Evolutionary conservation across 352 stramenopile genomes (phyloP), one percentile per base, ranked within the genome.

Genomic region (Pythium guiyangense): DNA sequence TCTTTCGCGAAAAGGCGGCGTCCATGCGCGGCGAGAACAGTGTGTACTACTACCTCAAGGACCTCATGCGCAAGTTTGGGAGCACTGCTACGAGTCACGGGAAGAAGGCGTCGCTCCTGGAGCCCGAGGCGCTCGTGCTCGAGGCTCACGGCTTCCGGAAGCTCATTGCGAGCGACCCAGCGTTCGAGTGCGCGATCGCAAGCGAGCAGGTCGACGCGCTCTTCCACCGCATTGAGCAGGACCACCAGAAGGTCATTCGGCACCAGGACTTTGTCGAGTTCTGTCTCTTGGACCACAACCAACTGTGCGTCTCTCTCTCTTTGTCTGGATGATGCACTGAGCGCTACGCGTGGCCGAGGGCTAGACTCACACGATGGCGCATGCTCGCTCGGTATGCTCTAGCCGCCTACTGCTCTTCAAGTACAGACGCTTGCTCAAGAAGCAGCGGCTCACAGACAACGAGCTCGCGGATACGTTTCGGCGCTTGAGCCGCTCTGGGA

Each of bases 1-100:
- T 85, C 9, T 93, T 93, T 63, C 80, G 83, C n/a, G 83, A 90
- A 60, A 93, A 91, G 60, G 83, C 83, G 18, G 73, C 80, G 34
- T 90, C 80, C 9, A 90, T 87, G 76, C 82, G 82, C 17, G 83
- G 78, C 10, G 73, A 86, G 57, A 93, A 93, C 64, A 80, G 78
- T 52, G 84, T 93, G 40, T 93, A 89, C 67, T 93, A 90, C 69
- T 90, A 88, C 57, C 64, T 93, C 42, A 93, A 93, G 59, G 79
- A 87, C n/a, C 63, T 91, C 25, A 86, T 93, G 70, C 77, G 74
- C 54, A 82, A 70, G 47, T 91, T 88, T 43, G 76, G 52, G 62
- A 78, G 63, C 62, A 73, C 18, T 27, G 53, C 22, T 66, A 2
- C 11, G 5, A 85, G 43, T 46, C 69, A 25, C 53, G 15, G 64